Percentiles rank a stretch among this genome's conserved stretches.
phyloP scores from a whole-genome alignment of 1,284 basidiomycete genomes.

The Serendipita sp. region DNA sequence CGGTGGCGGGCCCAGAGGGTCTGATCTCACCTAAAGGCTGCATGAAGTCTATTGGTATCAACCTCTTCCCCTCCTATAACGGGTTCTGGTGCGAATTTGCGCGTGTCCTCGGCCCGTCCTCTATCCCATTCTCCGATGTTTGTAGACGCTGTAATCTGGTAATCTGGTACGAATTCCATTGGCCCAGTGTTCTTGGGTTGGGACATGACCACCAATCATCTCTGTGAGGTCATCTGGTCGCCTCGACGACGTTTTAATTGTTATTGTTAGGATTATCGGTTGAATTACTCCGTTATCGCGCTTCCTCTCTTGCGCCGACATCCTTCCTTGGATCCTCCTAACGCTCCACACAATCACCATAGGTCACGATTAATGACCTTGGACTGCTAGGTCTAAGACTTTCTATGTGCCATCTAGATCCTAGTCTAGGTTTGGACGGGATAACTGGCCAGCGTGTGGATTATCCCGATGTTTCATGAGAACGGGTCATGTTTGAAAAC shows the following conservation, averaged over 20 bases:
- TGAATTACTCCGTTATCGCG: not conserved
- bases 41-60: constrained; percentile 7
- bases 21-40: constrained; percentile 19
- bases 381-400: too few relatives aligned
- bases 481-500: too few relatives aligned
- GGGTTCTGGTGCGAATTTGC: not conserved
- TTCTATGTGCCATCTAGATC: too few relatives aligned
- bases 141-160: constrained; percentile 5
- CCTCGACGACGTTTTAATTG: not conserved
- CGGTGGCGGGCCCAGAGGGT: constrained; percentile 20
- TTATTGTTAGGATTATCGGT: not conserved
- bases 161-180: not conserved
- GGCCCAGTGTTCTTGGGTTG: not conserved
- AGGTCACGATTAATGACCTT: too few relatives aligned
- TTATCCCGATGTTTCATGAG: too few relatives aligned
- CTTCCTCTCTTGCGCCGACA: not conserved
- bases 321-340: not conserved
- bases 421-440: too few relatives aligned
- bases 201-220: not conserved
- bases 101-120: not conserved
- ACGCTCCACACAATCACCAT: not conserved
- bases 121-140: constrained; percentile 1
- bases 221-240: constrained; percentile 4
- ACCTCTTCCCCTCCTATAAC: too few relatives aligned
- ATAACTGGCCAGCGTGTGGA: too few relatives aligned